phyloP scores from a whole-genome alignment of 2,329 filamentous ascomycete genomes.

The Cordyceps tenuipes region DNA sequence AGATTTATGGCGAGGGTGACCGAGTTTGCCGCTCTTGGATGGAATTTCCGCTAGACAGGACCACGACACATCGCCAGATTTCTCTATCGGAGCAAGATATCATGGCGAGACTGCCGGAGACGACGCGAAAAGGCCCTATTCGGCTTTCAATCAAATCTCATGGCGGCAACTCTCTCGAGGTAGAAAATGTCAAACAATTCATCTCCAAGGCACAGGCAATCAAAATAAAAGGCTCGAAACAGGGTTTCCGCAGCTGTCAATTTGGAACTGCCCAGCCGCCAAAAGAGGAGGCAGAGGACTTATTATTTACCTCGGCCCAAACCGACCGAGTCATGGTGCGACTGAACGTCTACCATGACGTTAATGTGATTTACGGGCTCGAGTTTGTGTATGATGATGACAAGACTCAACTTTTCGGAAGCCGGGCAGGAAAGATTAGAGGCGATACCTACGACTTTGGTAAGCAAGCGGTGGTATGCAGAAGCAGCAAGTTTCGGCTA shows the following conservation, averaged over 20 bases:
- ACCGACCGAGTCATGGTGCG: conserved; percentile 64
- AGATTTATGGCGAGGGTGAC: conserved; percentile 74
- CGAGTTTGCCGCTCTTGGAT: conserved; percentile 72
- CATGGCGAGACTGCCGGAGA: conserved; percentile 60
- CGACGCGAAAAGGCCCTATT: conserved; percentile 63
- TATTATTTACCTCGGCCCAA: conserved; percentile 63
- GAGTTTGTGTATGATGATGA: conserved; percentile 91
- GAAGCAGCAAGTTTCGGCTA: neutral
- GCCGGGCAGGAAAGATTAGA: conserved; percentile 59
- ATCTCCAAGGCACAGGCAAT: conserved; percentile 63
- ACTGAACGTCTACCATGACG: conserved; percentile 65
- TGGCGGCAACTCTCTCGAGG: conserved; percentile 62
- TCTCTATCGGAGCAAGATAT: conserved; percentile 68
- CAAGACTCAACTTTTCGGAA: conserved; percentile 79
- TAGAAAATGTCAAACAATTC: conserved; percentile 68
- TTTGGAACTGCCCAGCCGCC: conserved; percentile 66
- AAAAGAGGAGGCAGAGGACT: conserved; percentile 59
- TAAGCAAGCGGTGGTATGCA: conserved; percentile 32
- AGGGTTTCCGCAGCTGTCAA: conserved; percentile 67
- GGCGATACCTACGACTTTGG: conserved; percentile 71
- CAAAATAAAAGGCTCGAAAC: conserved; percentile 62
- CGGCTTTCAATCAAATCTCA: conserved; percentile 68
- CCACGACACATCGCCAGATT: conserved; percentile 61
- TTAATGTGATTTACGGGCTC: conserved; percentile 69
- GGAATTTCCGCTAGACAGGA: conserved; percentile 62